Percentiles rank a stretch among this genome's conserved stretches.
phyloP scores from a whole-genome alignment of 106 monocot species.

The Alisma plantagoaquatica region DNA sequence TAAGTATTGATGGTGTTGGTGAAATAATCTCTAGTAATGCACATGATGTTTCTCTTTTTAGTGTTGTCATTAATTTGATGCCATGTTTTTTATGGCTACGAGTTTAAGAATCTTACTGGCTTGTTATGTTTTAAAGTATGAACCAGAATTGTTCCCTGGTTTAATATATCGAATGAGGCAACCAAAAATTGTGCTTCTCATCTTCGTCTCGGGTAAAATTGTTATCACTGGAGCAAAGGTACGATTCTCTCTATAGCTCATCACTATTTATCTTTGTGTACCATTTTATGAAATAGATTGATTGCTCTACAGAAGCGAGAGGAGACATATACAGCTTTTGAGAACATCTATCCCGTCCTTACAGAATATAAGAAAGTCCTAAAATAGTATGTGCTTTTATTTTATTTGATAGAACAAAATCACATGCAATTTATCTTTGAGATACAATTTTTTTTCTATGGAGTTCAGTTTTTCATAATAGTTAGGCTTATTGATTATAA shows the following conservation, averaged over 20 bases:
- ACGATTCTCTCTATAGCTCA: background rate
- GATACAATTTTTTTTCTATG: too few species aligned
- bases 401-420: too few species aligned
- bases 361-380: conserved; percentile 62
- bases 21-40: background rate
- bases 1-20: conserved; percentile 24
- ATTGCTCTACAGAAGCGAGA: conserved; percentile 45
- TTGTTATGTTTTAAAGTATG: conserved; percentile 11
- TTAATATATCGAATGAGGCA: conserved; percentile 27
- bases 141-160: conserved; percentile 24
- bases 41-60: background rate
- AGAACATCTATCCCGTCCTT: conserved; percentile 77
- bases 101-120: background rate
- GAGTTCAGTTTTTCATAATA: too few species aligned
- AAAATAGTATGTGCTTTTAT: conserved; percentile 54
- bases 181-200: conserved; percentile 24
- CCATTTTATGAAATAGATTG: too few species aligned
- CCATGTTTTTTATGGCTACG: background rate
- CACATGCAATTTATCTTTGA: too few species aligned
- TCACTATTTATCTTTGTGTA: background rate
- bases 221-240: conserved; percentile 31
- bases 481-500: too few species aligned
- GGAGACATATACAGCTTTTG: conserved; percentile 76
- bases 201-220: conserved; percentile 29
- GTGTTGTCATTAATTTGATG: too few species aligned